Base-by-base conservation (phyloP, 768 basidiomycete species). In the Basidioascus undulatus region DNA sequence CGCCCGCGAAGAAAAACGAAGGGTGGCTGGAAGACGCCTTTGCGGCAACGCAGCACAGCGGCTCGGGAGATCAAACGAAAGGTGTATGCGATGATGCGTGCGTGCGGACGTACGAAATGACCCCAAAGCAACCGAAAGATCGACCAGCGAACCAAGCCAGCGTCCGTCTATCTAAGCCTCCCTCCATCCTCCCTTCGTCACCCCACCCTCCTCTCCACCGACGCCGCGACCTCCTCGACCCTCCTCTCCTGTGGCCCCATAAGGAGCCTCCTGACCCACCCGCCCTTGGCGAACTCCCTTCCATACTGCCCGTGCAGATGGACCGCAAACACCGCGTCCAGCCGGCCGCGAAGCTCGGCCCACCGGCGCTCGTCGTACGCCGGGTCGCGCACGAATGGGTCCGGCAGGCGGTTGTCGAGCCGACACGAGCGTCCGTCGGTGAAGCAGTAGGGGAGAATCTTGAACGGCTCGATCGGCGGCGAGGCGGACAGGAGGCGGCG, bases 241-340 rank as follows among this genome's bases (percentile, higher is more conserved):
- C 28, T 16, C 38, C 19, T 11, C 26, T 37, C 8, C 47, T 77
- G 77, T 53, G 63, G 62, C 47, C 58, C 61, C 55, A 87, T 56
- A 47, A 96, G 57, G 48, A 92, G 51, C 51, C 78, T 63, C 42
- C 80, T 72, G 5, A 98, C 73, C 87, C 87, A 94, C 0, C 89
- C 89, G 3, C 62, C 69, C 15, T 56, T 53, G 0, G 89, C 86
- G 54, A 77, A 96, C 37, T 59, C 58, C 62, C 84, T 92, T 39
- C 76, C 69, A 87, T 89, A 96, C 57, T 84, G 84, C 58, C 94
- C 92, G 57, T 96, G 89, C 51, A 96, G 54, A 59, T 94, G 89
- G 27, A 96, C 68, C 0, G 74, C 69, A 61, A 89, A 98, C 11
- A 89, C 67, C 44, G 77, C 73, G 13, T 62, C 58, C 72, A 78